A percentile compares a stretch with the other conserved stretches of the same genome.
These are phyloP conservation scores for Fusarium annulatum DNA, from an alignment of 2,329 filamentous ascomycete genomes.

Conservation along the genomic window DNA sequence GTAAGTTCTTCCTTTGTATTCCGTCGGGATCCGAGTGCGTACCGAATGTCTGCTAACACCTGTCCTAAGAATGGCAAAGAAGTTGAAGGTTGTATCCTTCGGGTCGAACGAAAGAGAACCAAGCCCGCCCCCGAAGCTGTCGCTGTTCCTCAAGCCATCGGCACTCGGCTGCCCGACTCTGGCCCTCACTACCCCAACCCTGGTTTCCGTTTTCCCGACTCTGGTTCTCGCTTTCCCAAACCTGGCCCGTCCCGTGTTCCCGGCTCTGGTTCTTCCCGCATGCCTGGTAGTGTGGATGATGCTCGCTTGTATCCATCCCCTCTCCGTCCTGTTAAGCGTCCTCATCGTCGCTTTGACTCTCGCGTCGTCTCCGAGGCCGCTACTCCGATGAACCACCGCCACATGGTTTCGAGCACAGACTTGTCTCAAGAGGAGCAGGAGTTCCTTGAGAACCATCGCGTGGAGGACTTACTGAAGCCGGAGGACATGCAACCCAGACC, in stretches of 20 bases:
- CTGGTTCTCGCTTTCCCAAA: background rate
- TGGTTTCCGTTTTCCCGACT: background rate
- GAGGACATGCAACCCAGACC: background rate
- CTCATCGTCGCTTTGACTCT: slow-evolving; percentile 10
- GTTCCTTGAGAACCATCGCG: background rate
- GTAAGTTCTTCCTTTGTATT: slow-evolving; percentile 47
- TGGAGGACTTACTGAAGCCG: background rate
- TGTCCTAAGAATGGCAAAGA: slow-evolving; percentile 47
- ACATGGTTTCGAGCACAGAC: background rate
- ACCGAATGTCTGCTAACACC: background rate
- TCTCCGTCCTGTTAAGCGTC: slow-evolving; percentile 1
- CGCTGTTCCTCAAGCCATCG: background rate
- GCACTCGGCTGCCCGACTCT: background rate
- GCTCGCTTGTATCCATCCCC: background rate
- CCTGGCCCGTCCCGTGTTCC: background rate
- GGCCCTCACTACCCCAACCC: background rate
- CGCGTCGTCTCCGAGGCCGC: background rate
- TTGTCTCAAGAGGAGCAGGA: background rate
- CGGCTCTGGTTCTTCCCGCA: background rate
- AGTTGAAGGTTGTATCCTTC: slow-evolving; percentile 49
- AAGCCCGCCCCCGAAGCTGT: slow-evolving; percentile 19
- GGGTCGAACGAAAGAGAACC: slow-evolving; percentile 53
- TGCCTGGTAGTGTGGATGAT: background rate
- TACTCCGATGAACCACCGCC: background rate
- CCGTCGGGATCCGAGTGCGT: background rate